These are phyloP conservation scores for Trichoderma cornu-damae DNA, from an alignment of 2,329 filamentous ascomycete genomes.

Conservation along the genomic window DNA sequence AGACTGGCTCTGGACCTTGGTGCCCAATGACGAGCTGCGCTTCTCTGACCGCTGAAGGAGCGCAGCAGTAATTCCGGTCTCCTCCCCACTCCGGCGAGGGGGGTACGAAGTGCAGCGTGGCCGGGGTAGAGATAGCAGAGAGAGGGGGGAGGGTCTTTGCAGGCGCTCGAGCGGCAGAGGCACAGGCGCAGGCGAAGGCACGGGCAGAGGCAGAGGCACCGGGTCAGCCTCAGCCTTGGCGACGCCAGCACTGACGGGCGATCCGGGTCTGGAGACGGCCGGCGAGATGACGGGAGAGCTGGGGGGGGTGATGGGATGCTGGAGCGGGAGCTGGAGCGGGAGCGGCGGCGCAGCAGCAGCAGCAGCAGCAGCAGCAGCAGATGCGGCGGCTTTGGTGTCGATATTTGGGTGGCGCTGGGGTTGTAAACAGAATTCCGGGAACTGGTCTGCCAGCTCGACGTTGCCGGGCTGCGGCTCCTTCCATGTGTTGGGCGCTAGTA, in stretches of 20 bases:
- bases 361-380: not conserved
- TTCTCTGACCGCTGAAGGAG: constrained; percentile 16
- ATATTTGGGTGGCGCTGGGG: not conserved
- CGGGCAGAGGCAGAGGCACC: not conserved
- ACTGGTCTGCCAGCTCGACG: constrained; percentile 15
- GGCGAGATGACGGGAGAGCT: constrained; percentile 7
- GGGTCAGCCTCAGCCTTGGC: not conserved
- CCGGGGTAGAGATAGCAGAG: constrained; percentile 18
- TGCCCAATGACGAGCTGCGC: constrained; percentile 21
- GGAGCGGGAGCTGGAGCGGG: not conserved
- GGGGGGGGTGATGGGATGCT: not conserved
- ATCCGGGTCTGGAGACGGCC: constrained; percentile 8
- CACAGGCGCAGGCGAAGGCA: no score
- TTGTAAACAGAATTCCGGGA: constrained; percentile 19
- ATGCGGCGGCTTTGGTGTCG: not conserved
- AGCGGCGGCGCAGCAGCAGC: not conserved
- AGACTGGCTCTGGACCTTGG: constrained; percentile 17
- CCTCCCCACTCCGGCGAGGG: constrained; percentile 15
- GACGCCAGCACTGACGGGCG: constrained; percentile 1
- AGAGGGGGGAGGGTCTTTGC: constrained; percentile 9
- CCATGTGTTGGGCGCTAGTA: constrained; percentile 6
- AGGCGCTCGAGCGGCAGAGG: constrained; percentile 3
- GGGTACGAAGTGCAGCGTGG: constrained; percentile 12
- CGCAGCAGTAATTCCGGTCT: constrained; percentile 7
- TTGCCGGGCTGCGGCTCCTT: constrained; percentile 18